Evolutionary conservation across 2,329 filamentous ascomycete species (phyloP).

Genomic region (Thielaviopsis populi): DNA sequence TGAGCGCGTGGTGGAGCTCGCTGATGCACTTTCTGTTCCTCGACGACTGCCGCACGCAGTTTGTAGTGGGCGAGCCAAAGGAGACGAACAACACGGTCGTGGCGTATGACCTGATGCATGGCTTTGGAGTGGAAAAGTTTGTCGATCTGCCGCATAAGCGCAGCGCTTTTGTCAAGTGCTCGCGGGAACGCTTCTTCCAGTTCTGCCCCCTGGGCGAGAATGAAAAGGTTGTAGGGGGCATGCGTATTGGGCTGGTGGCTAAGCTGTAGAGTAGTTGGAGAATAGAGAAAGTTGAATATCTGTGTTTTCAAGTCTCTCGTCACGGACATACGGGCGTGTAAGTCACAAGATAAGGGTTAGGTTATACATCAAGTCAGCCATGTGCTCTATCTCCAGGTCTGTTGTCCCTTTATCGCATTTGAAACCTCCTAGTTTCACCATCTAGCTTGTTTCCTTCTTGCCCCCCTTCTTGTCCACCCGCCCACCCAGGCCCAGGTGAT

Average conservation of each 20-base stretch:
- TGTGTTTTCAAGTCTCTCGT: no score
- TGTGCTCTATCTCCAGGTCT: not conserved
- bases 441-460: not conserved
- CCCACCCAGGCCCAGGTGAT: conserved; percentile 34
- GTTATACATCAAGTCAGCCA: not conserved
- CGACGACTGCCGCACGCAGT: conserved; percentile 42
- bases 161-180: conserved; percentile 49
- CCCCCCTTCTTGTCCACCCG: not conserved
- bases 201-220: conserved; percentile 43
- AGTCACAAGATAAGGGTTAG: not conserved
- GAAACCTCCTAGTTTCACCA: not conserved
- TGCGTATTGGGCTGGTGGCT: conserved; percentile 37
- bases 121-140: conserved; percentile 56
- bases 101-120: conserved; percentile 60
- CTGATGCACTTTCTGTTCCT: conserved; percentile 49
- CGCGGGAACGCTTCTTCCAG: conserved; percentile 55
- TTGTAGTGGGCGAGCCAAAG: conserved; percentile 55
- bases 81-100: conserved; percentile 54
- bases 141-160: conserved; percentile 60
- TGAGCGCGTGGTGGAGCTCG: conserved; percentile 46
- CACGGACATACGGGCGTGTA: not conserved
- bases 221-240: conserved; percentile 40
- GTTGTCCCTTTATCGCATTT: not conserved
- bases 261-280: conserved; percentile 30
- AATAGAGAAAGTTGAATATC: not conserved